Evolutionary conservation across 2,329 filamentous ascomycete species (phyloP), one percentile per base, ranked within the genome.

Genomic region (Pochonia chlamydosporia): DNA sequence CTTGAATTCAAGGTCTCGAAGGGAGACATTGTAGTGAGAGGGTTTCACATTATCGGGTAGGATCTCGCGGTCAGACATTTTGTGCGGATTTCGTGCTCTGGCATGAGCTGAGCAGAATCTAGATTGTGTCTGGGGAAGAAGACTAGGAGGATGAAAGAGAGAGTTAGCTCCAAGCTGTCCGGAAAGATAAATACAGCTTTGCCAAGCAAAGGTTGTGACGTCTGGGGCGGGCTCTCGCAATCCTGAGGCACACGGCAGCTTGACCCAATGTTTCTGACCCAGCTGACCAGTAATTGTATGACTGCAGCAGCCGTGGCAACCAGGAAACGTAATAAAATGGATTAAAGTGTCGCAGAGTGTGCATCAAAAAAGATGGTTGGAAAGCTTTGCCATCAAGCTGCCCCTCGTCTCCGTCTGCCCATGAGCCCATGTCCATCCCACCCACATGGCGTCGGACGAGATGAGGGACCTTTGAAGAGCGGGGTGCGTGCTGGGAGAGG

Each of bases 21-120:
- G 79, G 47, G 85, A 89, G 55, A 99, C 75, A 60, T 81, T 75
- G 71, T 99, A 99, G 72, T 97, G 89, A 52, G 76, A 73, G 3
- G 93, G 90, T 71, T 89, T 92, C 63, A 92, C 82, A 56, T 67
- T 69, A 58, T 74, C 72, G 41, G 81, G 80, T 52, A 85, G 76
- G 54, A 81, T 73, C 51, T 85, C 80, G 63, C 81, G 74, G 65
- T 84, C 80, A 44, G 71, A 66, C 73, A 81, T 81, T 43, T 61
- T 63, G 50, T 51, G 42, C 44, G 56, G 59, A 51, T 63, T 63
- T 44, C 55, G 55, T 49, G 65, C 63, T 58, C 63, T 57, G 45
- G 63, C 62, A 55, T 64, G 65, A 48, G 61, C 62, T 39, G 65
- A 68, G 49, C 65, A 68, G 52, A 53, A 58, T 52, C 64, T 60